Base-by-base conservation (phyloP, 1,284 basidiomycete genomes). In the Moesziomyces parantarcticus region DNA sequence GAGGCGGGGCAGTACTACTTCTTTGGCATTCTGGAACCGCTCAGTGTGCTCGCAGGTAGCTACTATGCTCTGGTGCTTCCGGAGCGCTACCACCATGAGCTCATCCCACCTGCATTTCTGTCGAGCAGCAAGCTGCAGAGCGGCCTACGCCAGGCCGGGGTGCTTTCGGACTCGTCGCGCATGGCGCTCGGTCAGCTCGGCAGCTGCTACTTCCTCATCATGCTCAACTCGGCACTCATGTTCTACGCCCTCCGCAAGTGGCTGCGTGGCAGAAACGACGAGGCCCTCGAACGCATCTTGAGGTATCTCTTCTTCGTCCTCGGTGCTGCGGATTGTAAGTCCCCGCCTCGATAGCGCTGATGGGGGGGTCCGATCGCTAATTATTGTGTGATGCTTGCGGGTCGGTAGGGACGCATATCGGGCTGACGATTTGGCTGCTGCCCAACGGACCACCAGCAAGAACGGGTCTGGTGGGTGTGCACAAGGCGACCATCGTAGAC, bases 181-280 rank as follows among this genome's bases (percentile, higher is more conserved):
- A 78, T 80, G 76, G 77, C 69, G 14, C 45, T 80, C 3, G 77
- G 63, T 5, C 78, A 80, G 48, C 55, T 80, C 1, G 78, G 77
- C 9, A 67, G 61, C 40, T 80, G 77, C 26, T 80, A 80, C 45
- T 58, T 78, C 34, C 50, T 80, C 13, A 77, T 79, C 60, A 75
- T 78, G 67, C 58, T 80, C 49, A 80, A 80, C 41, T 71, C 65
- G 7, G 61, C 64, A 1, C 44, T 80, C 9, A 64, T 79, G 59
- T 67, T 79, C 25, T 75, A 65, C 42, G 67, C 68, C 0, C 43
- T 80, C 9, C 34, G 77, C 9, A 62, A 54, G 42, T 55, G 39
- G 20, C 46, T 71, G 50, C 41, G 58, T 6, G 53, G 50, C 10
- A 65, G 46, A 32, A 14, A 68, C 11, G 59, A 66, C 13, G 52